Base-by-base conservation (phyloP, 768 basidiomycete genomes). In the Galerina sulciceps region DNA sequence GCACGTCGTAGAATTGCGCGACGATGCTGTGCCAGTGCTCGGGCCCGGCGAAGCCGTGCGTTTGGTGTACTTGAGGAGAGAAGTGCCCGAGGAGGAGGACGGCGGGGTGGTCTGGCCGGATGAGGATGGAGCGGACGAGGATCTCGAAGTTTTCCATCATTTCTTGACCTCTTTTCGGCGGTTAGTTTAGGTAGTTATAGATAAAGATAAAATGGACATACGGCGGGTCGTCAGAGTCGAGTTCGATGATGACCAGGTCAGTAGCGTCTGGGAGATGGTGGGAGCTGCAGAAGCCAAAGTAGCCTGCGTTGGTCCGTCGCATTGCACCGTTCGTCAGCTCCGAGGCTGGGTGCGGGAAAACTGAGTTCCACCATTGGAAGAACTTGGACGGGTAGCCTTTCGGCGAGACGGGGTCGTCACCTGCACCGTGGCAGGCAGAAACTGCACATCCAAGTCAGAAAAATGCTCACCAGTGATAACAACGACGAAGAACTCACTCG, bases 261-360 rank as follows among this genome's bases (percentile, higher is more conserved):
- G 94, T 94, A 48, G 86, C 78, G 70, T 99, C 97, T 5, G 96
- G 96, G 10, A 99, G 81, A 69, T 99, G 96, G 65, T 97, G 96
- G 1, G 84, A 82, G 65, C 87, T 91, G 80, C 96, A 99, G 77
- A 88, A 99, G 9, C 90, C 91, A 79, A 96, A 99, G 76, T 99
- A 99, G 10, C 88, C 90, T 1, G 95, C 94, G 73, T 91, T 90
- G 18, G 96, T 95, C 49, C 88, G 87, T 14, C 94, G 84, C 84
- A 96, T 91, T 3, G 96, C 96, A 36, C 96, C 96, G 73, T 99
- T 99, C 23, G 96, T 99, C 65, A 99, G 84, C 72, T 99, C 96
- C 10, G 96, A 94, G 1, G 95, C 96, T 0, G 96, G 96, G 73
- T 99, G 94, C 0, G 96, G 97, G 76, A 99, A 99, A n/a, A 99